Conservation (phyloP, 768 basidiomycete species). For the Sistotremastrum suecicum region DNA sequence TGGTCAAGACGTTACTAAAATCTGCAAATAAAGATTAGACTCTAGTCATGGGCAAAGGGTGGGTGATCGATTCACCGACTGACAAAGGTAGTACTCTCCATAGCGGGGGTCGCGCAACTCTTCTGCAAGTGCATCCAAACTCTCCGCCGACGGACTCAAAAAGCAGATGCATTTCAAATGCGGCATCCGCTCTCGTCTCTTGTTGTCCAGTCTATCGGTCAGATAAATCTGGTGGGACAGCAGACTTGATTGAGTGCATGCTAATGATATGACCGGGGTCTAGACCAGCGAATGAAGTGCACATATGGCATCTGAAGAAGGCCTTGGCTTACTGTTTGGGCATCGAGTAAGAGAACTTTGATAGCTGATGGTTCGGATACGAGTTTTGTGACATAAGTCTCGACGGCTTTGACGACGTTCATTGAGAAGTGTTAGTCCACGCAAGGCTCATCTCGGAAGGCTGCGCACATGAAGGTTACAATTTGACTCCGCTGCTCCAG, state of each 20-base stretch:
- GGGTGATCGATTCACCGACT: constrained; percentile 54
- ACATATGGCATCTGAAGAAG: neutral
- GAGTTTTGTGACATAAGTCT: constrained; percentile 85
- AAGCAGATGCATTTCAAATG: constrained; percentile 98
- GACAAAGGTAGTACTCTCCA: constrained; percentile 98
- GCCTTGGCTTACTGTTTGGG: constrained; percentile 61
- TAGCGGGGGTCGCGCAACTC: constrained; percentile 88
- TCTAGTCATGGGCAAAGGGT: neutral
- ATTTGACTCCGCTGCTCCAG: too few species aligned
- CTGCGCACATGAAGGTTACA: too few species aligned
- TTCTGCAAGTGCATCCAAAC: constrained; percentile 65
- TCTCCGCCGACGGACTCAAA: constrained; percentile 68
- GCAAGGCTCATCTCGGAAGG: too few species aligned
- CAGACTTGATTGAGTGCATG: constrained; percentile 85
- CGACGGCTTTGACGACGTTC: constrained; percentile 93
- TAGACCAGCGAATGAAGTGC: constrained; percentile 15
- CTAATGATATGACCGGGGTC: constrained; percentile 93
- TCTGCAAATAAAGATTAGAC: constrained; percentile 31
- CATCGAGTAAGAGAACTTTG: constrained; percentile 92
- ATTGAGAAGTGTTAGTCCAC: constrained; percentile 27
- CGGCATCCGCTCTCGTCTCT: constrained; percentile 76
- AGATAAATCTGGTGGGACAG: constrained; percentile 95
- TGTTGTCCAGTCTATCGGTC: constrained; percentile 95
- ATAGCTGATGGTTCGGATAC: constrained; percentile 75
- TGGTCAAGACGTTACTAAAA: constrained; percentile 89